These are phyloP conservation scores for Peronosclerospora sorghi DNA, from an alignment of 352 stramenopile species.

Conservation along the genomic window DNA sequence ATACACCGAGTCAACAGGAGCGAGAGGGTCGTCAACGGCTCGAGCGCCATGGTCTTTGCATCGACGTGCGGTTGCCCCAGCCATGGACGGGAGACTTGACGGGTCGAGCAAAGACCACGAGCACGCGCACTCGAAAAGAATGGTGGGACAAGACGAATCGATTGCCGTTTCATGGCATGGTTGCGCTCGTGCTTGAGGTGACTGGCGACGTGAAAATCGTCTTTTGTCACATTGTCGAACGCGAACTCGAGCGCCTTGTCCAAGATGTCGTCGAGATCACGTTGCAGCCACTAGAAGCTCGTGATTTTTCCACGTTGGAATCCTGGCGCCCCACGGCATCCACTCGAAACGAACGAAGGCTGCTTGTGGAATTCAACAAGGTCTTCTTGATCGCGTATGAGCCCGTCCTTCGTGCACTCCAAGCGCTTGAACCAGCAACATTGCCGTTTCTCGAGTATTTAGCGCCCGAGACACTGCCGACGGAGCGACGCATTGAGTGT, in stretches of 20 bases:
- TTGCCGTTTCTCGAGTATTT: constrained; percentile 34
- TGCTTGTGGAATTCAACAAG: constrained; percentile 42
- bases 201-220: constrained; percentile 12
- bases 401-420: constrained; percentile 33
- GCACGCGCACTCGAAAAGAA: constrained; percentile 7
- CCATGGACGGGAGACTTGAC: constrained; percentile 14
- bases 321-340: constrained; percentile 4
- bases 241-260: constrained; percentile 16
- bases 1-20: constrained; percentile 18
- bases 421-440: constrained; percentile 14
- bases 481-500: constrained; percentile 11
- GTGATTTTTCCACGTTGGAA: constrained; percentile 18
- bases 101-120: constrained; percentile 1
- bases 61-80: constrained; percentile 21
- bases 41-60: constrained; percentile 21
- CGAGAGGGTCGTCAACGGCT: constrained; percentile 7
- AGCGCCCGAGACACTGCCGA: constrained; percentile 8
- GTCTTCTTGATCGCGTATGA: constrained; percentile 42
- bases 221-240: constrained; percentile 28
- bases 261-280: constrained; percentile 21
- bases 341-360: neutral
- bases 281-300: constrained; percentile 23
- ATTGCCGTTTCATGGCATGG: constrained; percentile 23
- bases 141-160: constrained; percentile 27
- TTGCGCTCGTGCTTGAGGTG: constrained; percentile 19